phyloP scores from a whole-genome alignment of 2,329 filamentous ascomycete genomes.

The Fusarium zealandicum region DNA sequence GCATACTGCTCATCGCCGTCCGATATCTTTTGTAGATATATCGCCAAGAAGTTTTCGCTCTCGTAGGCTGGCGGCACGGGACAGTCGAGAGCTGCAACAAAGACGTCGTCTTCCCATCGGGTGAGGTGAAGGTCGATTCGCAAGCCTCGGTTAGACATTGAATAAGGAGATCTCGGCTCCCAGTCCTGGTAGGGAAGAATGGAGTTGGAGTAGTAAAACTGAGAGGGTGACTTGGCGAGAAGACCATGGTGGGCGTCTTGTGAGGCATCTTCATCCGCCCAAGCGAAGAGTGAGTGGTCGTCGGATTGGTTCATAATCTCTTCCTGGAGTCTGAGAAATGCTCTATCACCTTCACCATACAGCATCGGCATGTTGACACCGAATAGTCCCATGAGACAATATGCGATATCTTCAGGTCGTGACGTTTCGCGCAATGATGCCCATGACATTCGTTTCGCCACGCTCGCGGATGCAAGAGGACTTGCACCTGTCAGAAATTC shows the following conservation, averaged over 20 bases:
- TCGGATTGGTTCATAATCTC: conserved; percentile 30
- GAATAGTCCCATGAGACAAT: conserved; percentile 21
- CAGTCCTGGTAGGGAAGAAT: conserved; percentile 44
- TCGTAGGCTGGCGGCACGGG: conserved; percentile 43
- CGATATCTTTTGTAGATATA: conserved; percentile 43
- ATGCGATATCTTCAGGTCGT: conserved; percentile 14
- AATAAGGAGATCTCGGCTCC: conserved; percentile 39
- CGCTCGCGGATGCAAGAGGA: not conserved
- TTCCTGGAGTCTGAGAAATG: conserved; percentile 27
- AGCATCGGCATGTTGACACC: conserved; percentile 24
- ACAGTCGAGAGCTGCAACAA: conserved; percentile 44
- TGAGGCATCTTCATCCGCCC: conserved; percentile 10
- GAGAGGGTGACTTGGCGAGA: conserved; percentile 57
- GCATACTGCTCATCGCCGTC: conserved; percentile 36
- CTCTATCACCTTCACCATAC: conserved; percentile 21
- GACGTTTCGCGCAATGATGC: conserved; percentile 13
- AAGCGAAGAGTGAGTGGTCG: conserved; percentile 23
- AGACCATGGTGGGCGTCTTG: conserved; percentile 41
- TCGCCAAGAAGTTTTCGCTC: conserved; percentile 40
- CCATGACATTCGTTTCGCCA: conserved; percentile 23
- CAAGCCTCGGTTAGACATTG: conserved; percentile 41
- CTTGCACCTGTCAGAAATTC: not conserved
- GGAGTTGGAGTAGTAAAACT: conserved; percentile 49
- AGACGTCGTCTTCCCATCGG: conserved; percentile 22
- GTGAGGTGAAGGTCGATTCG: conserved; percentile 38